These are phyloP conservation scores for Sugiyamaella neomexicana DNA, from an alignment of 1,139 yeast species.

Conservation along the genomic window DNA sequence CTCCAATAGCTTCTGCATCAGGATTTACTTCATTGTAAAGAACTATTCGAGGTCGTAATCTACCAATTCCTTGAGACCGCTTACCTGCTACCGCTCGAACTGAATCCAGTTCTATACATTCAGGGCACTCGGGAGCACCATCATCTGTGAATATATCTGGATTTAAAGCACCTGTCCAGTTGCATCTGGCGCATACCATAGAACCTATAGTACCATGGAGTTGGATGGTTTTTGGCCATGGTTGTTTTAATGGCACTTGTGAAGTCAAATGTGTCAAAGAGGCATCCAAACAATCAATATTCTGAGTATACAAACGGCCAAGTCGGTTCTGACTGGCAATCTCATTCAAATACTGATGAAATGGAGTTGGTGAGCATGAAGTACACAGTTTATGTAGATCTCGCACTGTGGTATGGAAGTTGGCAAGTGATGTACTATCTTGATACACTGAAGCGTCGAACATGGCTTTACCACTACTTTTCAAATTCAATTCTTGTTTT, in stretches of 20 bases:
- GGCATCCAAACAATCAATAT: conserved; percentile 50
- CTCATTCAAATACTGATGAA: conserved; percentile 62
- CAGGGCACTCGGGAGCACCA: conserved; percentile 53
- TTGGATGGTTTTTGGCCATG: conserved; percentile 62
- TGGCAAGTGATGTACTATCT: conserved; percentile 56
- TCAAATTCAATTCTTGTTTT: conserved; percentile 45
- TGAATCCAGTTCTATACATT: conserved; percentile 54
- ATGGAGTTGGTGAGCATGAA: conserved; percentile 66
- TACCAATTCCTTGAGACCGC: conserved; percentile 72
- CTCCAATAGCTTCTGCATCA: conserved; percentile 78
- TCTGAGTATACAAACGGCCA: conserved; percentile 58
- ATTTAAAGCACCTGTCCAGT: conserved; percentile 47
- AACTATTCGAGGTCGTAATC: conserved; percentile 78
- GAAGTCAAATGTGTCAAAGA: conserved; percentile 51
- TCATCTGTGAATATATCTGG: conserved; percentile 43
- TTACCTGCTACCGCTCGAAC: conserved; percentile 61
- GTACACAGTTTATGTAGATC: conserved; percentile 59
- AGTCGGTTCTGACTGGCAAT: conserved; percentile 64
- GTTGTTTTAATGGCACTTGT: conserved; percentile 47
- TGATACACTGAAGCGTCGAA: conserved; percentile 82
- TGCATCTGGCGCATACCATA: conserved; percentile 76
- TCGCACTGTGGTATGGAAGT: conserved; percentile 73
- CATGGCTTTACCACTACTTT: conserved; percentile 65
- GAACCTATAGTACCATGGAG: conserved; percentile 76
- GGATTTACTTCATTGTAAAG: conserved; percentile 87